Evolutionary conservation across 805 yeast species (phyloP).

Genomic region (Kuraishia ogatae): DNA sequence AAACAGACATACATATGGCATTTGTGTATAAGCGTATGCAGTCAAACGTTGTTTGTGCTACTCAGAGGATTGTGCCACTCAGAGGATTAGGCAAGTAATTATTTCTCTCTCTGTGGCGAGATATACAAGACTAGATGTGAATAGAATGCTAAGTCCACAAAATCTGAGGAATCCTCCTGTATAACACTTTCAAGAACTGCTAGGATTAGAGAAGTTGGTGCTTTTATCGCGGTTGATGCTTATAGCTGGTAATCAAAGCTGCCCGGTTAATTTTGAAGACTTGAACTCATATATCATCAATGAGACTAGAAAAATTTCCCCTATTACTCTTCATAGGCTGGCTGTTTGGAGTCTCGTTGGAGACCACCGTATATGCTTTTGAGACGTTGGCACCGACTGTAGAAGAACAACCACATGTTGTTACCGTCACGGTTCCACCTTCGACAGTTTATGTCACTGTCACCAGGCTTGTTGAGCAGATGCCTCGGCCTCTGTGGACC

Average conservation of each 20-base stretch:
- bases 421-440: not conserved
- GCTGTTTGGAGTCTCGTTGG: not conserved
- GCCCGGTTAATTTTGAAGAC: too few species aligned
- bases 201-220: too few species aligned
- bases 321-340: not conserved
- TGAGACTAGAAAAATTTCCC: not conserved
- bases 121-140: not conserved
- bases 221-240: too few species aligned
- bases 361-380: not conserved
- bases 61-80: too few species aligned
- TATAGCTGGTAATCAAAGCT: too few species aligned
- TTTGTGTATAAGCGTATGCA: not conserved
- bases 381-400: not conserved
- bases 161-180: not conserved
- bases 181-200: too few species aligned
- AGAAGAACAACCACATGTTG: not conserved
- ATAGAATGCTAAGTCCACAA: not conserved
- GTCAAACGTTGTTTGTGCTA: not conserved
- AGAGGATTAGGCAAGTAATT: too few species aligned
- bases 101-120: not conserved
- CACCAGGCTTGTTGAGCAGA: not conserved
- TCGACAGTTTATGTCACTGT: constrained; percentile 2
- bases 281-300: not conserved
- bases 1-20: not conserved
- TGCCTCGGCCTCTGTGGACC: not conserved